A percentile compares a stretch with the other conserved stretches of the same genome.
phyloP scores from a whole-genome alignment of 2,329 filamentous ascomycete species.

The Claviceps lovelessii region DNA sequence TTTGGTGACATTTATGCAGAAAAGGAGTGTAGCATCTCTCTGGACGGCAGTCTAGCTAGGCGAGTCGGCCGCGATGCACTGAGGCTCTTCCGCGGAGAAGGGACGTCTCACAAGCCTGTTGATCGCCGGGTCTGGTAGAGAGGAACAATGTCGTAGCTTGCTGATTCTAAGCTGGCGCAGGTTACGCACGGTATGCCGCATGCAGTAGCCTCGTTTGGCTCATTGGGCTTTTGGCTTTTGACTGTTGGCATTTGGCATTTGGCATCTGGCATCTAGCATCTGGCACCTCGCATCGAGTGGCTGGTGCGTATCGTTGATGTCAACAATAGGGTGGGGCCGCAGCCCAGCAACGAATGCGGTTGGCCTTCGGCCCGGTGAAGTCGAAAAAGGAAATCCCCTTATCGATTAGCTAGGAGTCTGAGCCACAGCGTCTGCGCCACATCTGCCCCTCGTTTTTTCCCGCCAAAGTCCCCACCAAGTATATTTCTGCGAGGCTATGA shows the following conservation, averaged over 20 bases:
- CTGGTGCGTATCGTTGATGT: constrained; percentile 5
- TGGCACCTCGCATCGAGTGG: background rate
- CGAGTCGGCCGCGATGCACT: background rate
- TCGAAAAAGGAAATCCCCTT: background rate
- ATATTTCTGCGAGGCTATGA: constrained; percentile 3
- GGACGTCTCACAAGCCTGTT: background rate
- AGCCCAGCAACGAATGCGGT: constrained; percentile 6
- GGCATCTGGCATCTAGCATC: background rate
- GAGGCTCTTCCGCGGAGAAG: background rate
- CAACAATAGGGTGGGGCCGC: constrained; percentile 8
- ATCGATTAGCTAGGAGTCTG: background rate
- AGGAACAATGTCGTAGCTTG: constrained; percentile 1
- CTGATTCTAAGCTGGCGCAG: background rate
- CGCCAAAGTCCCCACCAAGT: background rate
- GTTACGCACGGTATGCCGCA: background rate
- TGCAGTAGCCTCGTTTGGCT: background rate
- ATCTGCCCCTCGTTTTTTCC: background rate
- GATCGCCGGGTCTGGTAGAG: background rate
- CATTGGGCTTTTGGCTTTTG: background rate
- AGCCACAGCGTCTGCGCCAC: constrained; percentile 2
- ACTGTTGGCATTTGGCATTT: background rate
- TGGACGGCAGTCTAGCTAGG: constrained; percentile 8
- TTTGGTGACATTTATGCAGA: constrained; percentile 41
- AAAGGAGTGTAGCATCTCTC: constrained; percentile 22
- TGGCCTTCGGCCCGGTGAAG: background rate